Conservation (phyloP, 805 yeast genomes). For the Blastobotrys robertii region DNA sequence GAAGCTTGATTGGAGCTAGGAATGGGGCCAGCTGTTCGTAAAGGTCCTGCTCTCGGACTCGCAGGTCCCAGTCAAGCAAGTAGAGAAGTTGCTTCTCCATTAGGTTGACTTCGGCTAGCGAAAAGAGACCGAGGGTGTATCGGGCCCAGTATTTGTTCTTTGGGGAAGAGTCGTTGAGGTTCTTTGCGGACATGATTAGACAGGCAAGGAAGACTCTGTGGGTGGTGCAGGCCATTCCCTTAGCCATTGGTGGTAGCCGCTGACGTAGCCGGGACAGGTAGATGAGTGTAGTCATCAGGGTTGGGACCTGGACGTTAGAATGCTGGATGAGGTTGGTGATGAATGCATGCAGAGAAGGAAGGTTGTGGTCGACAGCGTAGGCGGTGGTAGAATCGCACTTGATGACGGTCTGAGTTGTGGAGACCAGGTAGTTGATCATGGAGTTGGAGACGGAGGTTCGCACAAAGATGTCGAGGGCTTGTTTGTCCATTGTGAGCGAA, state of each 20-base stretch:
- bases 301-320: slow-evolving; percentile 91
- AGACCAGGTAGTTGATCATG: slow-evolving; percentile 34
- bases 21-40: slow-evolving; percentile 63
- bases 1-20: slow-evolving; percentile 58
- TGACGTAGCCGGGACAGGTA: slow-evolving; percentile 70
- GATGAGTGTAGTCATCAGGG: slow-evolving; percentile 85
- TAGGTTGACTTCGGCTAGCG: slow-evolving; percentile 72
- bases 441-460: slow-evolving; percentile 31
- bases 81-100: slow-evolving; percentile 82
- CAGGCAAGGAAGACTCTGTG: slow-evolving; percentile 90
- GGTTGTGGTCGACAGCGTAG: slow-evolving; percentile 12
- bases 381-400: slow-evolving; percentile 27
- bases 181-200: slow-evolving; percentile 83
- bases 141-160: slow-evolving; percentile 93
- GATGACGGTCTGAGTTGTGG: slow-evolving; percentile 31
- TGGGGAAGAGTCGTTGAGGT: slow-evolving; percentile 87
- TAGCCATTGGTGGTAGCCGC: slow-evolving; percentile 75
- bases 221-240: slow-evolving; percentile 82
- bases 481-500: slow-evolving; percentile 14
- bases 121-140: slow-evolving; percentile 78
- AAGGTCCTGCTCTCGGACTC: slow-evolving; percentile 62
- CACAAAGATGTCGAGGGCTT: slow-evolving; percentile 33
- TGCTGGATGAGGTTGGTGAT: slow-evolving; percentile 63
- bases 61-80: slow-evolving; percentile 77
- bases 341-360: slow-evolving; percentile 35